These are phyloP conservation scores for Raphanus raphanistrum DNA, from an alignment of 345 rosid genomes.

Conservation along the genomic window DNA sequence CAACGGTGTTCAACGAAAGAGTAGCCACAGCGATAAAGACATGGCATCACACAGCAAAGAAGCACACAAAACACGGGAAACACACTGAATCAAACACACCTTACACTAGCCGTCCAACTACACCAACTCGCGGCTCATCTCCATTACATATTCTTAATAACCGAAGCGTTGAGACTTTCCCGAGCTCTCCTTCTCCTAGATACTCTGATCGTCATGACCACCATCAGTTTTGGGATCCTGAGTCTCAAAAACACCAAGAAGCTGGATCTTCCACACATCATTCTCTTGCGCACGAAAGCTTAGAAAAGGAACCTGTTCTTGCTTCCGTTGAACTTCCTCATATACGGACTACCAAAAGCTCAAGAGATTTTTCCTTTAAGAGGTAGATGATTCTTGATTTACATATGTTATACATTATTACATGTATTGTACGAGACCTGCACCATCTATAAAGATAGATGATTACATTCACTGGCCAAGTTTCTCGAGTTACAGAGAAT, in stretches of 20 bases:
- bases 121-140: constrained; percentile 67
- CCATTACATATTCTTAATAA: constrained; percentile 67
- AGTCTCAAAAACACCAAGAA: constrained; percentile 44
- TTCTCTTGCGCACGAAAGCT: constrained; percentile 8
- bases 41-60: constrained; percentile 77
- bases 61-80: constrained; percentile 53
- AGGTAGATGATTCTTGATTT: constrained; percentile 8
- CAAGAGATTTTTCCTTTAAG: constrained; percentile 40
- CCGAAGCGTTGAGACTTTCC: constrained; percentile 51
- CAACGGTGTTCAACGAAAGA: constrained; percentile 71
- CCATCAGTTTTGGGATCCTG: constrained; percentile 51
- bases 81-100: constrained; percentile 57
- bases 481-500: neutral
- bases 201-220: constrained; percentile 35
- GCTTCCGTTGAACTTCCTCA: constrained; percentile 42
- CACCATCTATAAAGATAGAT: constrained; percentile 6
- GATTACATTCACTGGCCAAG: neutral
- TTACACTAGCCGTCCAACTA: constrained; percentile 62
- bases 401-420: constrained; percentile 1
- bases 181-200: constrained; percentile 42
- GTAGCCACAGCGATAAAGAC: constrained; percentile 72
- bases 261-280: constrained; percentile 32
- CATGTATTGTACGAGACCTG: neutral
- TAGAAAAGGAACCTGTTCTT: constrained; percentile 19
- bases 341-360: constrained; percentile 26